These are phyloP conservation scores for Saccharomyces pastorianus DNA, from an alignment of 1,139 yeast genomes.

Conservation along the genomic window DNA sequence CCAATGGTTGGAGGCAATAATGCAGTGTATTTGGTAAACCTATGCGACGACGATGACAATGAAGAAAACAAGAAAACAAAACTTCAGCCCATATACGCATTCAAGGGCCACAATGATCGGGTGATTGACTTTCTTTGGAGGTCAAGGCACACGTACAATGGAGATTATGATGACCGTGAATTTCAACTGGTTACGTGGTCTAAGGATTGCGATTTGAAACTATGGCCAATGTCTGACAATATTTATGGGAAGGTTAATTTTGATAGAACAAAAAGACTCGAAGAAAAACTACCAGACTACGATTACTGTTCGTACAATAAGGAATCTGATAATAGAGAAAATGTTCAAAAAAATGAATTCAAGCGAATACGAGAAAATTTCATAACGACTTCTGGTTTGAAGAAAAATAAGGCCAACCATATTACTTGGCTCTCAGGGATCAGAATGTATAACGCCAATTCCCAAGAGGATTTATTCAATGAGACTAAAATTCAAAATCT, in stretches of 20 bases:
- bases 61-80: conserved; percentile 32
- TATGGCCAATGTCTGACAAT: conserved; percentile 68
- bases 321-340: conserved; percentile 36
- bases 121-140: conserved; percentile 88
- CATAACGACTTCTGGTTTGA: conserved; percentile 34
- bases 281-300: conserved; percentile 38
- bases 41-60: conserved; percentile 28
- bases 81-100: conserved; percentile 51
- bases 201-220: conserved; percentile 70
- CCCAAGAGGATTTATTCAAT: conserved; percentile 36
- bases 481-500: conserved; percentile 51
- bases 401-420: conserved; percentile 47
- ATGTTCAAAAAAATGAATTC: conserved; percentile 13
- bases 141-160: conserved; percentile 41
- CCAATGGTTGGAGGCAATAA: conserved; percentile 84
- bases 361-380: conserved; percentile 32
- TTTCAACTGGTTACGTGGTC: conserved; percentile 93
- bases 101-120: conserved; percentile 77
- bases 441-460: conserved; percentile 38
- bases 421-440: conserved; percentile 93
- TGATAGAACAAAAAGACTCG: conserved; percentile 36
- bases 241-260: conserved; percentile 54
- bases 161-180: conserved; percentile 58
- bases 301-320: conserved; percentile 43
- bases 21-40: conserved; percentile 59